Base-by-base conservation (phyloP, 2,329 filamentous ascomycete species). In the Akanthomyces dipterigenus region DNA sequence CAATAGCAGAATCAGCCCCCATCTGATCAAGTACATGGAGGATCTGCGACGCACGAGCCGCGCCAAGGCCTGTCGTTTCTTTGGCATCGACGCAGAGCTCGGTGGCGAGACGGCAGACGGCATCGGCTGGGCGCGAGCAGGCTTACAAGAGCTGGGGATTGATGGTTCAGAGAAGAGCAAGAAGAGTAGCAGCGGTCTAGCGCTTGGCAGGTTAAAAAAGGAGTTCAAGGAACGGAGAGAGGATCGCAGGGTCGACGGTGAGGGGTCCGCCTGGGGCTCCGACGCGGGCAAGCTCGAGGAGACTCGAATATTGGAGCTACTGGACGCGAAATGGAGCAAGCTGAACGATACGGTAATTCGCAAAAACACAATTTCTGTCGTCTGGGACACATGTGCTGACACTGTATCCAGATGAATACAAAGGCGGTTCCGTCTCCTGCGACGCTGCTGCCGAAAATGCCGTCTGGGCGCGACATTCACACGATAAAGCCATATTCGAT, bases 251-350 rank as follows among this genome's bases (percentile, higher is more conserved):
- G 82, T 96, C 28, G 90, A 93, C 67, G 91, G 85, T 70, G 57
- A 60, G 14, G 88, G 85, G 50, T 76, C 78, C 1, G 78, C 78
- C 31, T 95, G 91, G 90, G 93, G 93, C 0, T 79, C 87, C 50
- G 93, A 97, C 74, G 93, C 88, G 0, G 93, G 95, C 1, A 88
- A 84, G 67, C 76, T 91, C 20, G 95, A 98, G 72, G 95, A 99
- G 75, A 86, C 82, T 2, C 82, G 92, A 60, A 88, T 98, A 2
- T 80, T 97, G 56, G 90, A 95, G 68, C 91, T 95, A 86, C 77
- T 99, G 38, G 85, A 96, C 67, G 82, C 80, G 42, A 97, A 96
- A 72, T 97, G 95, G 93, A 86, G 85, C 64, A 95, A 92, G 76
- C 86, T 92, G 75, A 99, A 99, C 70, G 91, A 97, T 73, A 96